Evolutionary conservation across 306 rosid genomes (phyloP).

Genomic region (Mimosa bimucronata): DNA sequence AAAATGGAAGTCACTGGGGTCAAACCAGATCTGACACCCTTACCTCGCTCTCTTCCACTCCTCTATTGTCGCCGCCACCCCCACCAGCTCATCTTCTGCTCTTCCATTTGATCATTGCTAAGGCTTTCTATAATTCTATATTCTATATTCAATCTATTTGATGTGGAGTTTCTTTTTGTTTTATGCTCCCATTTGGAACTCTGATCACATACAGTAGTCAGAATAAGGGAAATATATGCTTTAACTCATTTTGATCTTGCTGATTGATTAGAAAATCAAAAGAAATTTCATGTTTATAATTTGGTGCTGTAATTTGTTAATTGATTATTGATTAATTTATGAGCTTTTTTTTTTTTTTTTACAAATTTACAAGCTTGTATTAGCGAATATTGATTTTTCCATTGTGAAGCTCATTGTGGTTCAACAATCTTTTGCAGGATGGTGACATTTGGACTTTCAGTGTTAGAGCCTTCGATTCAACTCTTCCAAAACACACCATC

Average conservation of each 20-base stretch:
- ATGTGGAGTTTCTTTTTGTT: background rate
- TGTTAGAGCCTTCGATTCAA: conserved; percentile 82
- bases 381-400: background rate
- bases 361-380: background rate
- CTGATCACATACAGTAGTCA: background rate
- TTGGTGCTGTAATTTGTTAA: too few relatives aligned
- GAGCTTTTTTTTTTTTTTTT: background rate
- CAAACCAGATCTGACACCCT: background rate
- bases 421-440: conserved; percentile 56
- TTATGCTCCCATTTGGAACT: background rate
- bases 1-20: background rate
- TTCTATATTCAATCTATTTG: background rate
- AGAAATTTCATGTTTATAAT: background rate
- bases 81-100: background rate
- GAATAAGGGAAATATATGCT: background rate
- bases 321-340: background rate
- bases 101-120: background rate
- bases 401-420: conserved; percentile 10
- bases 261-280: background rate
- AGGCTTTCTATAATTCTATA: background rate
- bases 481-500: conserved; percentile 85
- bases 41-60: background rate
- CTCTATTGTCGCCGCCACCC: background rate
- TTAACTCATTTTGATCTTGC: background rate
- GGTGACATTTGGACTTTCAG: conserved; percentile 98